Conservation (phyloP, 306 rosid species). For the Vachellia collinsii region DNA sequence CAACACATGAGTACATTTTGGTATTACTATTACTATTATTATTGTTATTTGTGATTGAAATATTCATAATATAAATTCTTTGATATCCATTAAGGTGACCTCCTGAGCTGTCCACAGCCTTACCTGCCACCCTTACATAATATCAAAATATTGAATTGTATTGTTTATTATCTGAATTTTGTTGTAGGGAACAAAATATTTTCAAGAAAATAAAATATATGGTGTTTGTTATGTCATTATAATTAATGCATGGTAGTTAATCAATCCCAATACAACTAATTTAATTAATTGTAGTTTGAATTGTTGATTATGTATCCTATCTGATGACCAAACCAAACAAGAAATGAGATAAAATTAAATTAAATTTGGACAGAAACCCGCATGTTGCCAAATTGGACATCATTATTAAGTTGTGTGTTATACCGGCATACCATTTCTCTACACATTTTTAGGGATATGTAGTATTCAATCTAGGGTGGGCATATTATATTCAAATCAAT, state of each 20-base stretch:
- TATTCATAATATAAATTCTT: slow-evolving; percentile 12
- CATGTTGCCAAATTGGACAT: slow-evolving; percentile 30
- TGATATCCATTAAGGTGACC: slow-evolving; percentile 33
- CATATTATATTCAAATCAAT: not conserved
- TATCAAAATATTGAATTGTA: slow-evolving; percentile 18
- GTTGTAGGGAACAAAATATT: not conserved
- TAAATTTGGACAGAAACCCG: not conserved
- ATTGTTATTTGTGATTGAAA: not conserved
- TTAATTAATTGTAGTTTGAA: not conserved
- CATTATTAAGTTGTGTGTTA: slow-evolving; percentile 18
- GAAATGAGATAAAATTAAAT: not conserved
- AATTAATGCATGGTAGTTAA: not conserved
- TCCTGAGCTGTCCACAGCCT: slow-evolving; percentile 59
- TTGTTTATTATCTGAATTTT: not conserved
- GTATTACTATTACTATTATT: not conserved
- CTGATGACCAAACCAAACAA: slow-evolving; percentile 5
- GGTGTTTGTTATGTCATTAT: not conserved
- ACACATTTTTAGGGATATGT: not conserved
- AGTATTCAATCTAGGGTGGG: not conserved
- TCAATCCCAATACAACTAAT: not conserved
- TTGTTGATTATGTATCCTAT: not conserved
- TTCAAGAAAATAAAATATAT: not conserved
- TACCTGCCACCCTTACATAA: slow-evolving; percentile 12
- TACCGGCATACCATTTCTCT: slow-evolving; percentile 25
- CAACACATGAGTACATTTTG: not conserved